Percentiles rank a stretch among this genome's conserved stretches.
phyloP scores from a whole-genome alignment of 75 land plant species.

The Sequoiadendron giganteum region DNA sequence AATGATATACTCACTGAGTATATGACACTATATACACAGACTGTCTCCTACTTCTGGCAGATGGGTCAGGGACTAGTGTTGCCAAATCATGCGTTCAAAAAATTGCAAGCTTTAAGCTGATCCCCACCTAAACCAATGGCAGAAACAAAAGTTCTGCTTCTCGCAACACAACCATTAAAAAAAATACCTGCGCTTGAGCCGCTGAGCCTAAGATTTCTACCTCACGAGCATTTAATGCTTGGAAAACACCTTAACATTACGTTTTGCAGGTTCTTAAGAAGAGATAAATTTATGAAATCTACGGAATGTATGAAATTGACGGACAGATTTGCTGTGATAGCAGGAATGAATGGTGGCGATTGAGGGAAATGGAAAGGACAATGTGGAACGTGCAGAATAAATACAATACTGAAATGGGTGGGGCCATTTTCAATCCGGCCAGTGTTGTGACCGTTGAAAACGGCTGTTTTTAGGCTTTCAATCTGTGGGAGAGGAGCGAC shows the following conservation, averaged over 20 bases:
- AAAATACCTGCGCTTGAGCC: neutral
- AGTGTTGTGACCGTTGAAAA: neutral
- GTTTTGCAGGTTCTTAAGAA: neutral
- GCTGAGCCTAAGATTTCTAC: neutral
- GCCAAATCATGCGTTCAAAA: too few relatives aligned
- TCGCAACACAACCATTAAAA: too few relatives aligned
- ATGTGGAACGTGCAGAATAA: neutral
- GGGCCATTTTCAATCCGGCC: neutral
- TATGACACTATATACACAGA: neutral
- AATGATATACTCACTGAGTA: neutral
- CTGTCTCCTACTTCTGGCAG: neutral
- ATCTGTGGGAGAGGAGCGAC: neutral
- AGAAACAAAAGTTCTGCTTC: too few relatives aligned
- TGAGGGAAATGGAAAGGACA: neutral
- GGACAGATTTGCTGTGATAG: neutral
- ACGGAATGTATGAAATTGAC: neutral
- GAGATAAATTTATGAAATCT: neutral
- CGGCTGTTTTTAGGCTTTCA: neutral
- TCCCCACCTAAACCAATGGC: neutral
- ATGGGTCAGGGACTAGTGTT: neutral
- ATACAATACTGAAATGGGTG: neutral
- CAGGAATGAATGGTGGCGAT: neutral
- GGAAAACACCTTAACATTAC: neutral
- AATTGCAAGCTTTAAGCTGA: neutral
- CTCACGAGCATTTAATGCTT: neutral